These are phyloP conservation scores for Silene uniflora DNA, from an alignment of 148 eudicot species.

Conservation along the genomic window DNA sequence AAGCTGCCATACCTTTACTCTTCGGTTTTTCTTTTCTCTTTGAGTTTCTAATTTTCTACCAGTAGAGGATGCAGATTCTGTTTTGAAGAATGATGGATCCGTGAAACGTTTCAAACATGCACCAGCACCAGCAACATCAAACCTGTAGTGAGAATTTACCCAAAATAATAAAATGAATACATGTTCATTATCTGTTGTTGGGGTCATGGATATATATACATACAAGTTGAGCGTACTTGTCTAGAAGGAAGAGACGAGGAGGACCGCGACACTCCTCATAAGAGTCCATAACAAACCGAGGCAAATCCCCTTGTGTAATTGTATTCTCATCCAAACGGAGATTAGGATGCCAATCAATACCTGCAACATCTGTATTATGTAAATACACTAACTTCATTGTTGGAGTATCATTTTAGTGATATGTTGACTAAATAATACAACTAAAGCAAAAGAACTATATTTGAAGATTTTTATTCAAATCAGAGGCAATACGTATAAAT, in stretches of 20 bases:
- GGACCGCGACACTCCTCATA: conserved; percentile 97
- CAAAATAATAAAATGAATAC: conserved; percentile 3
- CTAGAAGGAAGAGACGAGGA: conserved; percentile 88
- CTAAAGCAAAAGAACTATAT: not conserved
- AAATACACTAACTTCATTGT: not conserved
- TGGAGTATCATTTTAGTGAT: not conserved
- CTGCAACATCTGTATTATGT: conserved; percentile 36
- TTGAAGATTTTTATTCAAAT: not conserved
- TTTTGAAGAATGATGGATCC: conserved; percentile 87
- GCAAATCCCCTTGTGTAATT: conserved; percentile 68
- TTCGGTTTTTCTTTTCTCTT: conserved; percentile 77
- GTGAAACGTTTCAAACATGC: conserved; percentile 96
- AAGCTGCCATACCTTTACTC: conserved; percentile 56
- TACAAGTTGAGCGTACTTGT: conserved; percentile 55
- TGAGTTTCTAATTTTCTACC: conserved; percentile 54
- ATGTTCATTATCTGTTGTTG: not conserved
- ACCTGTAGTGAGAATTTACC: conserved; percentile 41
- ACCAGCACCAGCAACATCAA: conserved; percentile 98
- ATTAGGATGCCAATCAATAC: conserved; percentile 86
- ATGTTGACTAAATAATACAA: not conserved
- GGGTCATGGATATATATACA: not conserved
- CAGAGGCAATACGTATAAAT: not conserved
- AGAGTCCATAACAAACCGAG: conserved; percentile 94
- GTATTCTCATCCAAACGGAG: conserved; percentile 59
- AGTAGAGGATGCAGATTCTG: conserved; percentile 41